These are phyloP conservation scores for Penicillium concentricum DNA, from an alignment of 2,329 filamentous ascomycete genomes.

Conservation along the genomic window DNA sequence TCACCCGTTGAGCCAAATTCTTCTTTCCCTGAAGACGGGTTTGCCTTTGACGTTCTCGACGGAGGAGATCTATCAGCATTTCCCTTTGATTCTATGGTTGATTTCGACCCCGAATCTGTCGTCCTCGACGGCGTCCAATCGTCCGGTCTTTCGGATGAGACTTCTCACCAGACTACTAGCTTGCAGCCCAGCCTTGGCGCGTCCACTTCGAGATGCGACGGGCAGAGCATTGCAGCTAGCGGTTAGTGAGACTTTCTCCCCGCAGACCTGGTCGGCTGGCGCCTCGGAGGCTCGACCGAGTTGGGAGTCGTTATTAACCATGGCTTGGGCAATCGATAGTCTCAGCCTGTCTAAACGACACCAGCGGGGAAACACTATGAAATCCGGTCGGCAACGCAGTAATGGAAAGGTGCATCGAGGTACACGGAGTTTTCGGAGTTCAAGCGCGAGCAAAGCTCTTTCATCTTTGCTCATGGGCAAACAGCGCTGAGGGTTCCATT, in stretches of 20 bases:
- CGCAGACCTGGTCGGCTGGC: conserved; percentile 35
- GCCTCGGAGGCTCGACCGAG: conserved; percentile 32
- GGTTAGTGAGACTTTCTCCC: conserved; percentile 44
- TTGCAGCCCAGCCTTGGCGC: conserved; percentile 55
- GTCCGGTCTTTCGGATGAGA: conserved; percentile 52
- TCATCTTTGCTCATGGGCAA: conserved; percentile 26
- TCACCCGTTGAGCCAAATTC: conserved; percentile 69
- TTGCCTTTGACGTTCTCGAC: conserved; percentile 68
- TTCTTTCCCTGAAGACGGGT: conserved; percentile 72
- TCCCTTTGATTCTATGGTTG: conserved; percentile 56
- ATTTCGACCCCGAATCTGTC: conserved; percentile 53
- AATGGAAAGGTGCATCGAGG: conserved; percentile 36
- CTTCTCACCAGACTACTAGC: conserved; percentile 52
- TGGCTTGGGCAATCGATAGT: conserved; percentile 47
- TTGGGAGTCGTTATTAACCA: conserved; percentile 49
- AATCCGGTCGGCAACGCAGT: conserved; percentile 36
- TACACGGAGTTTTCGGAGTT: conserved; percentile 45
- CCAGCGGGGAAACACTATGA: conserved; percentile 24
- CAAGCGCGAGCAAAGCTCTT: conserved; percentile 28
- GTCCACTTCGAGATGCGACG: conserved; percentile 54
- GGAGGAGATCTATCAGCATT: conserved; percentile 50
- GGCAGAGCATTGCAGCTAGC: conserved; percentile 54
- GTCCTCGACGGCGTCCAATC: conserved; percentile 42
- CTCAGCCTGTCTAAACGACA: conserved; percentile 39
- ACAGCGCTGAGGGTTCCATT: conserved; percentile 21